Evolutionary conservation across 2,329 filamentous ascomycete species (phyloP).

Genomic region (Mycogone perniciosa): DNA sequence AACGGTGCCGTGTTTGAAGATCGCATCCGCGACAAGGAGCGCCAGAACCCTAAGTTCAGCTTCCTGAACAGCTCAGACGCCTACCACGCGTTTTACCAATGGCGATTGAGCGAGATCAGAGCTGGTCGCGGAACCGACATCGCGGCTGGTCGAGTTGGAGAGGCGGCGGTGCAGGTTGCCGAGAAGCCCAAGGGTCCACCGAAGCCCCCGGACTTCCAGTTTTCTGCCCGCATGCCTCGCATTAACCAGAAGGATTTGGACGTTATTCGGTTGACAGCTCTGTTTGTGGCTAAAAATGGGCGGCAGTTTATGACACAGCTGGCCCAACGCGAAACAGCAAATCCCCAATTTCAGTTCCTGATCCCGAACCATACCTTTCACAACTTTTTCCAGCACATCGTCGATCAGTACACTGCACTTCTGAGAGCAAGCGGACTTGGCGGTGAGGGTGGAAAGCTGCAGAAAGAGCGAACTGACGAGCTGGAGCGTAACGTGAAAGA

Average conservation of each 20-base stretch:
- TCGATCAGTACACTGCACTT: conserved; percentile 88
- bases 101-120: conserved; percentile 81
- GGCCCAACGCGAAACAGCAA: conserved; percentile 80
- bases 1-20: conserved; percentile 69
- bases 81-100: conserved; percentile 83
- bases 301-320: conserved; percentile 85
- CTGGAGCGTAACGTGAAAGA: conserved; percentile 70
- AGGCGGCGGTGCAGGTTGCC: conserved; percentile 40
- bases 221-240: conserved; percentile 93
- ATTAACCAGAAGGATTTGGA: conserved; percentile 91
- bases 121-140: conserved; percentile 75
- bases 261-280: conserved; percentile 67
- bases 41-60: conserved; percentile 80
- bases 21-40: conserved; percentile 78
- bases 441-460: conserved; percentile 59
- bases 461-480: conserved; percentile 65
- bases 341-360: conserved; percentile 94
- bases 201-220: conserved; percentile 80
- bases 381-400: conserved; percentile 86
- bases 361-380: conserved; percentile 93
- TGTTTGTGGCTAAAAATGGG: conserved; percentile 90
- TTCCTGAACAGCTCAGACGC: conserved; percentile 76
- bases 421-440: conserved; percentile 62
- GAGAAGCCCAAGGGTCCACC: conserved; percentile 73
- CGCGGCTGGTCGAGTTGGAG: conserved; percentile 66